A percentile compares a stretch with the other conserved stretches of the same genome.
Evolutionary conservation across 2,329 filamentous ascomycete genomes (phyloP).

Genomic region (Dactylellina sp.): DNA sequence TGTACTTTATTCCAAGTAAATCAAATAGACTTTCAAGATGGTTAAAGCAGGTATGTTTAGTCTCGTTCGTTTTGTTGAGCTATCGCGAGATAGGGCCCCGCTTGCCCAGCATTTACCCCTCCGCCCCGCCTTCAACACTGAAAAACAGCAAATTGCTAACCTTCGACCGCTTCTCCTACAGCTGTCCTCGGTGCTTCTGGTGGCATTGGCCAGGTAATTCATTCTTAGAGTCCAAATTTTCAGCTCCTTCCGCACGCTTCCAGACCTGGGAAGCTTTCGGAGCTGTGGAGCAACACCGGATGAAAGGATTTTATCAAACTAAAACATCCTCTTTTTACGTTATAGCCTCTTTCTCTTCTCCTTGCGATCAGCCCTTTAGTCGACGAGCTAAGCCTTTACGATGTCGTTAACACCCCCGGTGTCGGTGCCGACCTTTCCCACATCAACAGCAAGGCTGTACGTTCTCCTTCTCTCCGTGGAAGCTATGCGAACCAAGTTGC

Average conservation of each 20-base stretch:
- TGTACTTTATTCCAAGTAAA: conserved; percentile 9
- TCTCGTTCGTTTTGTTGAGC: conserved; percentile 26
- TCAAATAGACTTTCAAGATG: conserved; percentile 64
- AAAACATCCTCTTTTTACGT: conserved; percentile 19
- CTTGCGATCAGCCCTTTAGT: conserved; percentile 90
- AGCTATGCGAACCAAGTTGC: conserved; percentile 25
- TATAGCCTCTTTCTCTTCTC: conserved; percentile 91
- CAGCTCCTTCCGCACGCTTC: conserved; percentile 4
- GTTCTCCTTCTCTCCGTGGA: conserved; percentile 64
- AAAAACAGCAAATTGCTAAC: conserved; percentile 33
- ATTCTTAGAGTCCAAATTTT: conserved; percentile 20
- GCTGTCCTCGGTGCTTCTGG: conserved; percentile 94
- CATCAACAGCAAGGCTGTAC: conserved; percentile 87
- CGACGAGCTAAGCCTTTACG: conserved; percentile 94
- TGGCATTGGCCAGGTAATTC: conserved; percentile 93
- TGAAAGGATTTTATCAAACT: conserved; percentile 38
- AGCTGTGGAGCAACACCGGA: conserved; percentile 18
- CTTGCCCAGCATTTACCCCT: conserved; percentile 39
- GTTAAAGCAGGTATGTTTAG: conserved; percentile 71
- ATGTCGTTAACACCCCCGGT: conserved; percentile 98
- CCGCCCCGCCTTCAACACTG: conserved; percentile 25
- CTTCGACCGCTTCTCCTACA: conserved; percentile 59
- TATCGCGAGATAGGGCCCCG: conserved; percentile 21
- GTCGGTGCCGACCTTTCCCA: conserved; percentile 96
- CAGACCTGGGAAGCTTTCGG: conserved; percentile 20